Percentiles rank a stretch among this genome's conserved stretches.
Conservation (phyloP, 805 yeast genomes). For the Saccharomyces paradoxus region DNA sequence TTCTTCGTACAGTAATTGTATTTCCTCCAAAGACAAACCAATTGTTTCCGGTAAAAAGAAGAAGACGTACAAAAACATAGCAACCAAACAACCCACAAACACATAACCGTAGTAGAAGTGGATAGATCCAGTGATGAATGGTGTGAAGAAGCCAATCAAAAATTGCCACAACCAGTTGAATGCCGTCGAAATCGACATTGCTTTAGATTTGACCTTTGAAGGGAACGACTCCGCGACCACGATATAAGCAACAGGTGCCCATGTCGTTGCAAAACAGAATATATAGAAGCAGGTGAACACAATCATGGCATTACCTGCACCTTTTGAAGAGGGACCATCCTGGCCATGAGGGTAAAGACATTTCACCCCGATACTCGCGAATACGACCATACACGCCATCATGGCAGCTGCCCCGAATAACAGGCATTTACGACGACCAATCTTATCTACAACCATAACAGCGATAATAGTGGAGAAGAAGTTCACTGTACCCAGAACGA, state of each 20-base stretch:
- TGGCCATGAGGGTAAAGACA: constrained; percentile 35
- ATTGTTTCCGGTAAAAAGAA: constrained; percentile 64
- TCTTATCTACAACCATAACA: constrained; percentile 43
- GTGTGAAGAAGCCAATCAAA: constrained; percentile 58
- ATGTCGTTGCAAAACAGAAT: constrained; percentile 64
- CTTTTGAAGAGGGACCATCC: constrained; percentile 36
- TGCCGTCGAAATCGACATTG: constrained; percentile 51
- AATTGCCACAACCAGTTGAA: constrained; percentile 63
- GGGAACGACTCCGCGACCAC: constrained; percentile 66
- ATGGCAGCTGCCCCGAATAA: constrained; percentile 44
- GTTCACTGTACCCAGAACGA: constrained; percentile 52
- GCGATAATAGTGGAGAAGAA: constrained; percentile 49
- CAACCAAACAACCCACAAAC: constrained; percentile 44
- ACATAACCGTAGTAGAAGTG: constrained; percentile 61
- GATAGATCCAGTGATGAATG: constrained; percentile 52
- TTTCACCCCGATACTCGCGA: constrained; percentile 56
- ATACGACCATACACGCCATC: constrained; percentile 39
- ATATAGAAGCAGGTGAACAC: constrained; percentile 62
- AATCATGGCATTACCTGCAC: constrained; percentile 65
- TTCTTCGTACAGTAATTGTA: constrained; percentile 41
- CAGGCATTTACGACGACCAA: constrained; percentile 45
- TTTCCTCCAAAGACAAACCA: constrained; percentile 71
- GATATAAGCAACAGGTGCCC: constrained; percentile 66
- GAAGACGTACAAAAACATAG: constrained; percentile 49
- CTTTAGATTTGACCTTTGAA: constrained; percentile 55